Evolutionary conservation across 2,329 filamentous ascomycete species (phyloP).

Genomic region (Mycosphaerella sp.): DNA sequence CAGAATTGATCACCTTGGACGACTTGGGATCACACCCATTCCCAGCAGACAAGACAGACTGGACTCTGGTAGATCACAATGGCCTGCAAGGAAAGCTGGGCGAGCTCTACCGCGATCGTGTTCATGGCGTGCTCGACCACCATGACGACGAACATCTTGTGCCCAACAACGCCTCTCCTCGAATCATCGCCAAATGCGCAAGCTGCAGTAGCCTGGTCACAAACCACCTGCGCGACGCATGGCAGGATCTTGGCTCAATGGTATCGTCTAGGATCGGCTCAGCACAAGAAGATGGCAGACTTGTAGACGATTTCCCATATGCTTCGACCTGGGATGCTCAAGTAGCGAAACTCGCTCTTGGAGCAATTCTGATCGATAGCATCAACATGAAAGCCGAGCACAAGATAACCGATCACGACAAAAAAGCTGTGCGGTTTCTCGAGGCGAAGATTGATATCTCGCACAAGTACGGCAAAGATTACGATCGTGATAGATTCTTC

Average conservation of each 20-base stretch:
- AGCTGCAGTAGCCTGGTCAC: constrained; percentile 69
- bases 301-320: constrained; percentile 34
- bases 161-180: constrained; percentile 44
- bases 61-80: constrained; percentile 79
- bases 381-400: constrained; percentile 51
- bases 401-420: constrained; percentile 62
- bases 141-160: constrained; percentile 65
- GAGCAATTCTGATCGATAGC: constrained; percentile 69
- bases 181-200: constrained; percentile 60
- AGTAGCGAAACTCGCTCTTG: constrained; percentile 62
- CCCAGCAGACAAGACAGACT: constrained; percentile 53
- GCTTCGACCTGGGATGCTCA: constrained; percentile 48
- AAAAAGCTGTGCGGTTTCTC: constrained; percentile 52
- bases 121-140: constrained; percentile 69
- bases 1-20: constrained; percentile 60
- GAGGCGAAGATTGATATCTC: constrained; percentile 47
- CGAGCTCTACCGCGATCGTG: constrained; percentile 44
- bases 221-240: constrained; percentile 51
- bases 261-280: constrained; percentile 37
- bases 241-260: constrained; percentile 48
- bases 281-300: constrained; percentile 37
- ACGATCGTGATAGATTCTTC: constrained; percentile 54
- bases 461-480: constrained; percentile 37
- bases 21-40: constrained; percentile 47
- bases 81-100: constrained; percentile 58